These are phyloP conservation scores for Elsinoe arachidis DNA, from an alignment of 2,329 filamentous ascomycete species.

Conservation along the genomic window DNA sequence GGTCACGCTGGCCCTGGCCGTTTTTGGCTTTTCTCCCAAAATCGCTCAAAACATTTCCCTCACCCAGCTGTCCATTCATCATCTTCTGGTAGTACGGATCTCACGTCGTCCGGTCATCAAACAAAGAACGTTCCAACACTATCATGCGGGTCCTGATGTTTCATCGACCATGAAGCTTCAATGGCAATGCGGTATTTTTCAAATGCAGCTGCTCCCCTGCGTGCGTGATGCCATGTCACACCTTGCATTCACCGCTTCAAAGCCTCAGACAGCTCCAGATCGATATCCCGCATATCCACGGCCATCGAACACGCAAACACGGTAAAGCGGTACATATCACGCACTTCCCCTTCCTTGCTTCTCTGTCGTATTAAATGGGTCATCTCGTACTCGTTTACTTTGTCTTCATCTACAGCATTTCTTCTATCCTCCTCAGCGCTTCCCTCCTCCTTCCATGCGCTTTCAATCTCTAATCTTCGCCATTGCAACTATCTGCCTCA, in stretches of 20 bases:
- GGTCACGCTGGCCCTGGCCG: background rate
- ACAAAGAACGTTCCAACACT: conserved; percentile 2
- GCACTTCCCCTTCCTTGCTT: background rate
- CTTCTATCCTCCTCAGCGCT: background rate
- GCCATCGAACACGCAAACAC: background rate
- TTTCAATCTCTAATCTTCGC: conserved; percentile 7
- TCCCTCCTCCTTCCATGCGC: conserved; percentile 2
- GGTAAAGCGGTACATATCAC: background rate
- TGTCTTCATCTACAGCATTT: conserved; percentile 2
- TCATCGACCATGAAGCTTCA: background rate
- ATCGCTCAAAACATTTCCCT: conserved; percentile 8
- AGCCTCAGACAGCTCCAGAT: background rate
- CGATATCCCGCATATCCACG: background rate
- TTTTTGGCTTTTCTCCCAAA: background rate
- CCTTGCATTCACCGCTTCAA: conserved; percentile 6
- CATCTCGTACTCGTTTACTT: conserved; percentile 2
- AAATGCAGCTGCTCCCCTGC: background rate
- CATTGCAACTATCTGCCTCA: background rate
- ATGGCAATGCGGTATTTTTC: background rate
- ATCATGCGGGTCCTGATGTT: background rate
- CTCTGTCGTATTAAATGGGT: background rate
- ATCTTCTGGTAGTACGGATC: background rate
- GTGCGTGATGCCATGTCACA: background rate
- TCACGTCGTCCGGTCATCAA: background rate
- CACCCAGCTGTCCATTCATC: background rate